Conservation (phyloP, 768 basidiomycete genomes). For the Boletellus emodensis region DNA sequence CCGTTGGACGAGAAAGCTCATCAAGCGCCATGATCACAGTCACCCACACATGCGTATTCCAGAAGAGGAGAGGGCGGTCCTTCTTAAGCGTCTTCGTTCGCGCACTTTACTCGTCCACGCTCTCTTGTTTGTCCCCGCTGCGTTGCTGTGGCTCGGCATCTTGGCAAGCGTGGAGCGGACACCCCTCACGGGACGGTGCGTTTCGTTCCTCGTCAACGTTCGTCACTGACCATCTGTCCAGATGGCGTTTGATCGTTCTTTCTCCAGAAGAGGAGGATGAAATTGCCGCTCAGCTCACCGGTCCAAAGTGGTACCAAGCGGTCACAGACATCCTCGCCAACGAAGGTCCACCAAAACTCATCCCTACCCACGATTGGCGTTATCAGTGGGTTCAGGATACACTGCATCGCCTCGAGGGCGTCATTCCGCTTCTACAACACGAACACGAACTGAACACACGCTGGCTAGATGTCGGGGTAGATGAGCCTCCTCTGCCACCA, state of each 20-base stretch:
- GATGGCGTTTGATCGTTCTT: slow-evolving; percentile 84
- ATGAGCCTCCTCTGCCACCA: slow-evolving; percentile 66
- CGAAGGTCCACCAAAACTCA: slow-evolving; percentile 56
- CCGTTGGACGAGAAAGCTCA: slow-evolving; percentile 44
- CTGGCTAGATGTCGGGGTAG: slow-evolving; percentile 51
- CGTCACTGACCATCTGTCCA: slow-evolving; percentile 26
- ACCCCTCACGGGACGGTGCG: slow-evolving; percentile 82
- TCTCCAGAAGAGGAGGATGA: slow-evolving; percentile 92
- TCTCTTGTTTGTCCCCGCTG: slow-evolving; percentile 57
- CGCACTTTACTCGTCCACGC: slow-evolving; percentile 49
- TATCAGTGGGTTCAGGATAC: slow-evolving; percentile 82
- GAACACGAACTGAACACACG: slow-evolving; percentile 52
- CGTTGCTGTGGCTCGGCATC: slow-evolving; percentile 64
- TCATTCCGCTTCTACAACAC: slow-evolving; percentile 61
- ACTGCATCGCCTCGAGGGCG: slow-evolving; percentile 70
- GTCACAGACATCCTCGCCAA: slow-evolving; percentile 73
- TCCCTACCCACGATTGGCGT: slow-evolving; percentile 84
- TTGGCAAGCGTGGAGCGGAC: slow-evolving; percentile 72
- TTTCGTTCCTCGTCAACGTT: slow-evolving; percentile 6
- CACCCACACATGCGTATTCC: slow-evolving; percentile 43
- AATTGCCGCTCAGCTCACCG: slow-evolving; percentile 77
- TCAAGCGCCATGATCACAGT: slow-evolving; percentile 41
- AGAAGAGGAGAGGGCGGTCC: slow-evolving; percentile 47
- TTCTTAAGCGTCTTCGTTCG: slow-evolving; percentile 47
- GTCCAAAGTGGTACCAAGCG: slow-evolving; percentile 81